A percentile compares a stretch with the other conserved stretches of the same genome.
Conservation (phyloP, 257 asterid species). For the Galeopsis tetrahit region DNA sequence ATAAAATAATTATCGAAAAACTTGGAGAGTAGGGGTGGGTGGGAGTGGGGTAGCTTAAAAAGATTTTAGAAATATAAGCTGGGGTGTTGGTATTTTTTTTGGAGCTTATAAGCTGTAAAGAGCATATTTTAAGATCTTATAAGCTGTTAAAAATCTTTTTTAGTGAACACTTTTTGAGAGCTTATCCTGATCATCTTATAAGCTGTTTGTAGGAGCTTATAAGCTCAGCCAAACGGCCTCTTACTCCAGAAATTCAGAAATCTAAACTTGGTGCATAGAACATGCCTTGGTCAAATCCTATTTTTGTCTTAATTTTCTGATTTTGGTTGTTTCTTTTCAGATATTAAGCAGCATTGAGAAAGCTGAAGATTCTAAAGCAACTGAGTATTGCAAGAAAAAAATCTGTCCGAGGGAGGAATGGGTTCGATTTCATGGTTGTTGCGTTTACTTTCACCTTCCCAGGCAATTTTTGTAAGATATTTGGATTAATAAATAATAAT, state of each 20-base stretch:
- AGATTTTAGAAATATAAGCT: too few relatives aligned
- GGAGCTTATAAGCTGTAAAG: too few relatives aligned
- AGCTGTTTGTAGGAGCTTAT: too few relatives aligned
- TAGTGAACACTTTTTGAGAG: too few relatives aligned
- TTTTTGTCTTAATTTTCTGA: constrained; percentile 27
- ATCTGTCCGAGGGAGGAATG: constrained; percentile 78
- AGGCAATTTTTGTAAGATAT: constrained; percentile 53
- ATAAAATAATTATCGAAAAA: too few relatives aligned
- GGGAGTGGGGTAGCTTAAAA: too few relatives aligned
- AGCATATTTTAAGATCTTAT: too few relatives aligned
- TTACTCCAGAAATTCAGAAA: constrained; percentile 20
- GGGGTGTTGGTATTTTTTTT: too few relatives aligned
- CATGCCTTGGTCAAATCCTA: constrained; percentile 28
- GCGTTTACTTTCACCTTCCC: constrained; percentile 70
- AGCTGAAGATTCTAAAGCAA: constrained; percentile 50
- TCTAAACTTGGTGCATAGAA: constrained; percentile 18
- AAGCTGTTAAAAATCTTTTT: too few relatives aligned
- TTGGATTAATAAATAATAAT: constrained; percentile 17
- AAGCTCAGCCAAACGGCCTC: not conserved
- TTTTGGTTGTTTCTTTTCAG: constrained; percentile 51
- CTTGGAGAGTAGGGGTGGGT: too few relatives aligned
- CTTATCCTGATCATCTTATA: too few relatives aligned
- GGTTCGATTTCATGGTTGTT: constrained; percentile 81
- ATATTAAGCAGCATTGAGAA: constrained; percentile 53
- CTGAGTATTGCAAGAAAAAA: constrained; percentile 72